Conservation (phyloP, 2,329 filamentous ascomycete species). For the Neophaeococcomyces mojaviensis region DNA sequence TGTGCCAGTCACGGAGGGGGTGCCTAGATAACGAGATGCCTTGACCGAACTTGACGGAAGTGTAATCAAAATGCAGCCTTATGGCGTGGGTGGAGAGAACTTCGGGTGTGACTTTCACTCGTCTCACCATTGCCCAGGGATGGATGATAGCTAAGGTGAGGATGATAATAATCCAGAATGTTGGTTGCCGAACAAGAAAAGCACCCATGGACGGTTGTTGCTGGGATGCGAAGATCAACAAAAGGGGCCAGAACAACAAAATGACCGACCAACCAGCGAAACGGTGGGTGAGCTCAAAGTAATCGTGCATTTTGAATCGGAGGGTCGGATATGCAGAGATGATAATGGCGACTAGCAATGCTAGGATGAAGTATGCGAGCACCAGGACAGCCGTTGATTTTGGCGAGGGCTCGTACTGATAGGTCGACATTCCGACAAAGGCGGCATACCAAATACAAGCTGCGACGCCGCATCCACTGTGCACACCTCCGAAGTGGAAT, state of each 20-base stretch:
- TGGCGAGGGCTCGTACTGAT: conserved; percentile 22
- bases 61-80: conserved; percentile 22
- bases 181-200: conserved; percentile 11
- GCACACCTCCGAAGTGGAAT: conserved; percentile 35
- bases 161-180: conserved; percentile 22
- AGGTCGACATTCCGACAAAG: conserved; percentile 15
- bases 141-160: conserved; percentile 21
- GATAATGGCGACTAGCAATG: conserved; percentile 25
- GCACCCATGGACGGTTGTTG: conserved; percentile 7
- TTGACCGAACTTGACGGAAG: conserved; percentile 15
- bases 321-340: conserved; percentile 26
- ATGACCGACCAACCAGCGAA: conserved; percentile 30
- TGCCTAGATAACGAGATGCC: conserved; percentile 18
- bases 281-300: conserved; percentile 32
- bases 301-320: conserved; percentile 28
- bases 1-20: conserved; percentile 23
- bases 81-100: conserved; percentile 22
- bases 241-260: conserved; percentile 13
- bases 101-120: conserved; percentile 20
- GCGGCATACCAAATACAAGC: conserved; percentile 36
- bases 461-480: conserved; percentile 31
- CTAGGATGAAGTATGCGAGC: conserved; percentile 26
- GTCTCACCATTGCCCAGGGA: conserved; percentile 21
- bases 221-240: conserved; percentile 6
- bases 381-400: conserved; percentile 28